Conservation (phyloP, 2,329 filamentous ascomycete species). For the Ascochyta fabae region DNA sequence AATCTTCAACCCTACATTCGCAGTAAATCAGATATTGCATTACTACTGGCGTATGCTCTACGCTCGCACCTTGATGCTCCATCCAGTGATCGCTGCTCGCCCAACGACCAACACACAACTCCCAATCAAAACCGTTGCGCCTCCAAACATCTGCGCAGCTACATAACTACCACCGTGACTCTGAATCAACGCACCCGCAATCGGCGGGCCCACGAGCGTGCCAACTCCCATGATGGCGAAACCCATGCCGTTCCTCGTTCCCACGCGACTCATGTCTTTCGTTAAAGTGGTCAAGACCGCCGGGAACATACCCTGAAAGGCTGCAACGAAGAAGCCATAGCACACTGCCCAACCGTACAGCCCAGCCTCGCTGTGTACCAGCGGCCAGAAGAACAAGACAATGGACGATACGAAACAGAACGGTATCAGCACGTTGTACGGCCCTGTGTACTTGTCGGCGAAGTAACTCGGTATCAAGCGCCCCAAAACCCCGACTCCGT, state of each 20-base stretch:
- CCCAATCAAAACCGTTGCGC: conserved; percentile 38
- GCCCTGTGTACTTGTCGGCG: conserved; percentile 61
- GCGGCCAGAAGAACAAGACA: conserved; percentile 64
- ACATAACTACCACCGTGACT: conserved; percentile 51
- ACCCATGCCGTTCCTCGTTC: conserved; percentile 57
- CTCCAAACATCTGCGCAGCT: conserved; percentile 53
- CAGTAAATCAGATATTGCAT: too few species aligned
- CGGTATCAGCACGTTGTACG: conserved; percentile 64
- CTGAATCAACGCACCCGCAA: conserved; percentile 56
- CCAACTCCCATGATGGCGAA: conserved; percentile 55
- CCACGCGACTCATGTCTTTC: conserved; percentile 55
- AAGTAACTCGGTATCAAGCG: conserved; percentile 61
- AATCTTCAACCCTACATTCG: too few species aligned
- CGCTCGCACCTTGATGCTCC: conserved; percentile 32
- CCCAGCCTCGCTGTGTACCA: conserved; percentile 50
- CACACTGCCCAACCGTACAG: conserved; percentile 55
- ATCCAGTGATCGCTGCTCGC: conserved; percentile 41
- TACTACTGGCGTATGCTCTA: conserved; percentile 6
- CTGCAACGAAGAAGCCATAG: conserved; percentile 55
- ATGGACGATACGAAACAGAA: conserved; percentile 55
- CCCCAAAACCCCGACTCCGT: conserved; percentile 63
- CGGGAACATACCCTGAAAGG: conserved; percentile 55
- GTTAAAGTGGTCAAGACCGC: conserved; percentile 53
- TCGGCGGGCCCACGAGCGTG: conserved; percentile 54
- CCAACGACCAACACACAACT: conserved; percentile 38